Base-by-base conservation (phyloP, 306 rosid species). In the Spatholobus suberectus region DNA sequence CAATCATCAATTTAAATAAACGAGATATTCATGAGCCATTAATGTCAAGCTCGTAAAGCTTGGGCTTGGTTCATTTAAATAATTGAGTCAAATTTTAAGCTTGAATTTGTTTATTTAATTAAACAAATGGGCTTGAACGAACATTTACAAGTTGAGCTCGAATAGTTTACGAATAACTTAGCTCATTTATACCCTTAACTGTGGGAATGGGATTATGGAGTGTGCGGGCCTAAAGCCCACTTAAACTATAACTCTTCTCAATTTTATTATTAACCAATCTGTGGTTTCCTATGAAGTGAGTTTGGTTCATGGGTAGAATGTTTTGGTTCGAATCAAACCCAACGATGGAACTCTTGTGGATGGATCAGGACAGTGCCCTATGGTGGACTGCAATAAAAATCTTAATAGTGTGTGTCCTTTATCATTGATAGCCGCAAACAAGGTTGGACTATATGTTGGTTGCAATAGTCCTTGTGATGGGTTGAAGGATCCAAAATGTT, bases 271-370 rank as follows among this genome's bases (percentile, higher is more conserved):
- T 12, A 75, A 76, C 27, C 9, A 73, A 0, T 26, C 82, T 0
- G 54, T 87, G 0, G 92, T 89, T 1, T 77, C 83, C 71, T 86
- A 87, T 6, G 83, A 72, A 20, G 55, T 89, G 3, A 86, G 89
- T 68, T n/a, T 86, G 18, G 34, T n/a, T 15, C 90, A 89, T 17
- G 89, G 90, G 5, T 83, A 82, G 5, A 89, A 89, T 51, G 0
- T 86, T 2, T 10, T 1, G 12, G 81, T 76, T 11, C 74, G 66
- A 23, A 61, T 89, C 61, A 13, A 76, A 10, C 89, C 90, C 0
- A 63, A 40, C 0, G 88, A 84, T 15, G 90, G 92, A 44, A 49
- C 81, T 6, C 32, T 84, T 0, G 82, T 86, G 1, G 84, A 82
- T 46, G 84, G 86, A 0, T 29, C 68, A 0, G 87, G 84, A 0